Base-by-base conservation (phyloP, 108 stramenopile genomes). In the Skeletonema potamos region DNA sequence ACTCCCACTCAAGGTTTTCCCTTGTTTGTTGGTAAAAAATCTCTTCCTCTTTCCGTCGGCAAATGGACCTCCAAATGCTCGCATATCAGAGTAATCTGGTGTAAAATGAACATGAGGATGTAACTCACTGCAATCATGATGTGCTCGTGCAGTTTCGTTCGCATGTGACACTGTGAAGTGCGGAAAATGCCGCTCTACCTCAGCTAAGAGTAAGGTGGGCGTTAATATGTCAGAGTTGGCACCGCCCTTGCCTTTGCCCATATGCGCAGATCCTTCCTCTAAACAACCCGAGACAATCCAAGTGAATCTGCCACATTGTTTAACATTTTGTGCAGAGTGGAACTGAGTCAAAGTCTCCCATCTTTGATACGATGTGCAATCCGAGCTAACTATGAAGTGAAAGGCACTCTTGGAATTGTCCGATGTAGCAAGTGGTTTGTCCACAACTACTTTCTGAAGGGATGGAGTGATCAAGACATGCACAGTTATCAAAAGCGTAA, bases 201-300 rank as follows among this genome's bases (percentile, higher is more conserved):
- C 70, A 37, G 64, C 54, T 63, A 70, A 44, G 18, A 84, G 55
- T 11, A 58, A 44, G 13, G 32, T 12, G 6, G 54, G 80, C 3
- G 76, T 81, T 37, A 82, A 37, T 36, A 65, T 66, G 58, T 82
- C 84, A 22, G 65, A 71, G 41, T 76, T 54, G 56, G 77, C 81
- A 13, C 77, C 78, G 27, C 74, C 74, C 54, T 76, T 78, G 0
- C 77, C 81, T 37, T 64, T 80, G 27, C 79, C 74, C 13, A 17
- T 28, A 6, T 69, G 41, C 9, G 56, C 73, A 39, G 58, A 46
- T 15, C 28, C 65, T 12, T 79, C 70, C 1, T 79, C 71, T 27
- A 79, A 46, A 33, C 84, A 85, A 17, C 84, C 84, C 29, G 64
- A 66, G 24, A 85, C 75, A 20, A 85, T 82, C 84, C 84, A 85